These are phyloP conservation scores for Hirsutella thompsonii DNA, from an alignment of 2,329 filamentous ascomycete species.

Conservation along the genomic window DNA sequence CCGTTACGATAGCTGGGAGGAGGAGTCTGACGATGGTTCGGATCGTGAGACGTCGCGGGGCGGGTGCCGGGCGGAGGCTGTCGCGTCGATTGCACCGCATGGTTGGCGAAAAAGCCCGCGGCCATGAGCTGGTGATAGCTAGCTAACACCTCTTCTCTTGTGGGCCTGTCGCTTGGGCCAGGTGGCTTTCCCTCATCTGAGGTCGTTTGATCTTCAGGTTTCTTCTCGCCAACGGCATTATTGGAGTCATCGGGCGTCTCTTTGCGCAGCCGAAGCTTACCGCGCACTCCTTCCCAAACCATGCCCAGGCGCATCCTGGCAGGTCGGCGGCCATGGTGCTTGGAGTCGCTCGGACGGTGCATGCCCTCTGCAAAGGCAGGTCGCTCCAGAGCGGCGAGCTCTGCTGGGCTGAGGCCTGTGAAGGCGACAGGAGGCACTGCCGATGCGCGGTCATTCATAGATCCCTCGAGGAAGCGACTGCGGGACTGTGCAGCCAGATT, in stretches of 20 bases:
- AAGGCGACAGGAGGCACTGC: conserved; percentile 57
- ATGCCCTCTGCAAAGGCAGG: conserved; percentile 4
- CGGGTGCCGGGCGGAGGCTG: conserved; percentile 20
- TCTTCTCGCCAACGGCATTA: conserved; percentile 5
- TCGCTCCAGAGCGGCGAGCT: conserved; percentile 17
- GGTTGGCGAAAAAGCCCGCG: conserved; percentile 43
- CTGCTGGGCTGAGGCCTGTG: conserved; percentile 37
- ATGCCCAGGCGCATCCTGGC: conserved; percentile 17
- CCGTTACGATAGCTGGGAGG: conserved; percentile 1
- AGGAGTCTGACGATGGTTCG: conserved; percentile 8
- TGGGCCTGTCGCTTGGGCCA: conserved; percentile 13
- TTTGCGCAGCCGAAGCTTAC: conserved; percentile 15
- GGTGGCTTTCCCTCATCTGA: background rate
- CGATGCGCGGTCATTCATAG: conserved; percentile 72
- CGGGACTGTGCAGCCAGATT: conserved; percentile 15
- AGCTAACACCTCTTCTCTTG: conserved; percentile 37
- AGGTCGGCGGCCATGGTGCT: background rate
- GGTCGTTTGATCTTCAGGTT: background rate
- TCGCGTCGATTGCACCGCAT: conserved; percentile 44
- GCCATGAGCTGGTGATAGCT: conserved; percentile 44
- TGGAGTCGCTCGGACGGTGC: background rate
- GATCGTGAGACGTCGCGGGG: conserved; percentile 6
- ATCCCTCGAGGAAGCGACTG: conserved; percentile 62
- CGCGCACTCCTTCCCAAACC: conserved; percentile 25
- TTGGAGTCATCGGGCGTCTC: conserved; percentile 13